Percentiles rank a stretch among this genome's conserved stretches.
phyloP scores from a whole-genome alignment of 768 basidiomycete genomes.

The Sarcodon sp. region DNA sequence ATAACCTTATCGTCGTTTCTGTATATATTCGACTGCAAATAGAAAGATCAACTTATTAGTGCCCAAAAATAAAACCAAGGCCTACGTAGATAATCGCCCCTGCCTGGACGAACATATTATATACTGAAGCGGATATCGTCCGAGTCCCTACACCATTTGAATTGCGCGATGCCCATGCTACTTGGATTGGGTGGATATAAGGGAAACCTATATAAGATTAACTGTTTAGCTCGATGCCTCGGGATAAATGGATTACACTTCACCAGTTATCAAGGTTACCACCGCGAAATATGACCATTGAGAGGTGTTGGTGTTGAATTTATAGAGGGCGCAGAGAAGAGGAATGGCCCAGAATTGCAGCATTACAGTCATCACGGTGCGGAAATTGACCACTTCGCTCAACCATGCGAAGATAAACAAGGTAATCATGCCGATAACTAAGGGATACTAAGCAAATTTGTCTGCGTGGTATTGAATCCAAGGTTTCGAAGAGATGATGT shows the following conservation, averaged over 20 bases:
- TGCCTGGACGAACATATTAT: constrained; percentile 58
- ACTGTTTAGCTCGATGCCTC: constrained; percentile 6
- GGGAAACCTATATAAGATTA: constrained; percentile 14
- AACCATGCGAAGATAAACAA: constrained; percentile 32
- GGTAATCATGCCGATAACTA: constrained; percentile 32
- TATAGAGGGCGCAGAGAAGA: constrained; percentile 43
- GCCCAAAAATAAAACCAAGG: constrained; percentile 9
- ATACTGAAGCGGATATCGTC: constrained; percentile 30
- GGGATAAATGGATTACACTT: constrained; percentile 20
- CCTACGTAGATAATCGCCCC: constrained; percentile 32
- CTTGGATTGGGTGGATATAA: constrained; percentile 18
- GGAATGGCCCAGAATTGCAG: constrained; percentile 53
- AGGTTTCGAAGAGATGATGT: constrained; percentile 49
- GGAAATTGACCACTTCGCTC: constrained; percentile 43
- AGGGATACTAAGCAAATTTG: constrained; percentile 52
- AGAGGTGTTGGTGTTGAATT: constrained; percentile 32
- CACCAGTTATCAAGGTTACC: constrained; percentile 38
- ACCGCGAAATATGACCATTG: constrained; percentile 49
- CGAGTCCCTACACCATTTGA: constrained; percentile 47
- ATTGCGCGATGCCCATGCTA: constrained; percentile 49
- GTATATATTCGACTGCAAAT: constrained; percentile 37
- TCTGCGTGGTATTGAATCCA: constrained; percentile 49
- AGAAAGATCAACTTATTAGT: not conserved
- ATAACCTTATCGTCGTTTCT: constrained; percentile 29
- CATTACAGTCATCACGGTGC: constrained; percentile 39